Base-by-base conservation (phyloP, 805 yeast species). In the Yarrowia osloensis region DNA sequence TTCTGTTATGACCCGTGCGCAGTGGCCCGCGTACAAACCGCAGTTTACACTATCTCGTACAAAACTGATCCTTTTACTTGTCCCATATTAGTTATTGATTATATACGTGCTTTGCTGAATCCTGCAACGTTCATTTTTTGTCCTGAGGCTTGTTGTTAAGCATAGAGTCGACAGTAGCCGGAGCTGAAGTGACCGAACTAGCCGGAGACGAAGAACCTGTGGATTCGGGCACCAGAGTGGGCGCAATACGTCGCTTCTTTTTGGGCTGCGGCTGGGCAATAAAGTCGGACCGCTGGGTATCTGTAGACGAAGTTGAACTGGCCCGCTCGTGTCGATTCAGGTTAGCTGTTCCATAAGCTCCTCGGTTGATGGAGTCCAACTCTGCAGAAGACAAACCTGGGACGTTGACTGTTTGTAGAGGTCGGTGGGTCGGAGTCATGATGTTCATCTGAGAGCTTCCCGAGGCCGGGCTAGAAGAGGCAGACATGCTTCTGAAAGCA, bases 211-310 rank as follows among this genome's bases (percentile, higher is more conserved):
- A 29, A 8, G 52, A 46, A 6, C 54, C 40, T 26, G 29, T 37
- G 11, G 65, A 29, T n/a, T 65, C 50, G 15, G 66, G 54, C 42
- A 78, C 70, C 52, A 78, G 67, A 1, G 78, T 78, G 4, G 82
- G 81, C 4, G 76, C 76, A 35, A 79, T 71, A 66, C 80, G 74
- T 63, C 81, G 74, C 69, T 78, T 79, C 68, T 77, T 75, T 62
- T 75, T 74, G 21, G 65, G 61, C 37, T 49, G 63, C 39, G 37
- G 40, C 39, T 21, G 49, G 13, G 49, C 24, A 40, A 21, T 24
- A 19, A 37, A 35, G 35, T 49, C 49, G 21, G 63, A 52, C 22
- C 46, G 46, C 24, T 49, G 67, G 28, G 49, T 50, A 29, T 39
- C 61, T 26, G 67, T 52, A 12, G 63, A 65, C 13, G 67, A 50